Base-by-base conservation (phyloP, 2,329 filamentous ascomycete species). In the Emericellopsis cladophorae region DNA sequence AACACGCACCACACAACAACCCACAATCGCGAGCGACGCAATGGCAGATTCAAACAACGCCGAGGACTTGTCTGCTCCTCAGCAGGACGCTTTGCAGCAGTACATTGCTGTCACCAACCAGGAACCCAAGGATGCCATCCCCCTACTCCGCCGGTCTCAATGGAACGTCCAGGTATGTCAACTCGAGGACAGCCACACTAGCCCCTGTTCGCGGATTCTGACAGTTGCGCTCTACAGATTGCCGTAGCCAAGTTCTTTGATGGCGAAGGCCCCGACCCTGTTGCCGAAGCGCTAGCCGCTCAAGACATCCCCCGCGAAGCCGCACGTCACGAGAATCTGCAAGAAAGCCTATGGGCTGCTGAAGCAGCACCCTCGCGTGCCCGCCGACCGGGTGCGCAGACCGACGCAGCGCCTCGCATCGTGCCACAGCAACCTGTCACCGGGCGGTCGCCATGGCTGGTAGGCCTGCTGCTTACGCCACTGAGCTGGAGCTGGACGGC, bases 241-340 rank as follows among this genome's bases (percentile, higher is more conserved):
- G 90, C 92, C 43, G 90, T 98, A 48, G 79, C 92, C 48, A 93
- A 93, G 56, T 96, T 96, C 74, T 98, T 95, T 58, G 92, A 98
- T 54, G 92, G 92, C 50, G 92, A 96, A 64, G 82, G 82, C 4
- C 76, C 87, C 38, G 86, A 94, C 57, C 82, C 78, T 11, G 67
- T 90, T 15, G 82, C 84, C 43, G 86, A 92, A 64, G 84, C 84
- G 43, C 72, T 80, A 39, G 73, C 80, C 38, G 70, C 74, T 7
- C 70, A 80, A 45, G 61, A 70, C n/a, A 68, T 78, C 32, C 79
- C 81, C 15, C 75, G 76, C 37, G 68, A 75, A 47, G 64, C 77
- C 44, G 65, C 70, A 12, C 72, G 85, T 47, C 77, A 82, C 48
- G 84, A 93, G 54, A 93, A 85, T 45, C 70, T 93, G 37, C 73